Base-by-base conservation (phyloP, 2,329 filamentous ascomycete genomes). In the Talaromyces sp. region DNA sequence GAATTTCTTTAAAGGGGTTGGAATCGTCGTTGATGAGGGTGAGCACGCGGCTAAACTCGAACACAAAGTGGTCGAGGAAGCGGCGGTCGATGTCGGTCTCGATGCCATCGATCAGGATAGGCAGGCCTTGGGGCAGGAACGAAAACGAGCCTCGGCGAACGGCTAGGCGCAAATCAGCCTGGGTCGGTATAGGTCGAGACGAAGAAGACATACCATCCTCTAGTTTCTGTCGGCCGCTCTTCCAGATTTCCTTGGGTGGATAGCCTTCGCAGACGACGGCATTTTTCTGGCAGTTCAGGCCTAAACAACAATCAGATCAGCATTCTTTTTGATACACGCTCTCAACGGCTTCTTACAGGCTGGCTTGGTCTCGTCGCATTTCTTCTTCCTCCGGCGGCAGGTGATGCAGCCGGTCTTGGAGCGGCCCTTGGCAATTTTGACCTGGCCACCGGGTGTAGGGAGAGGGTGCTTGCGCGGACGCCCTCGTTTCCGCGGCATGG, bases 201-300 rank as follows among this genome's bases (percentile, higher is more conserved):
- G 50, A 8, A 40, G 33, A 28, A 54, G 27, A 55, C 67, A 57
- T 71, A 83, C 82, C 79, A 74, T 91, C 87, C 78, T 89, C 87
- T 36, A 86, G 83, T 71, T 83, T 89, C 74, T 94, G 89, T 72
- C 86, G 91, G 31, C 92, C 91, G 70, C 91, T 93, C 74, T 88
- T 91, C 92, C 92, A 96, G 58, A 92, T 85, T 62, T 91, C 89
- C 73, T 92, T 92, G 64, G 91, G 89, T 57, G 91, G 90, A 71
- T 96, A 96, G 12, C 92, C 92, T 76, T 96, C 92, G 72, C 92
- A 96, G 12, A 93, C 86, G 12, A 96, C 91, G 8, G 92, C 91
- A 73, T 96, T 96, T 82, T 96, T 96, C 77, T 95, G 89, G 71
- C 92, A 96, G 69, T 96, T 96, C 75, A 91, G 83, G 61, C 61